Conservation (phyloP, 306 rosid species). For the Dalbergia oliveri region DNA sequence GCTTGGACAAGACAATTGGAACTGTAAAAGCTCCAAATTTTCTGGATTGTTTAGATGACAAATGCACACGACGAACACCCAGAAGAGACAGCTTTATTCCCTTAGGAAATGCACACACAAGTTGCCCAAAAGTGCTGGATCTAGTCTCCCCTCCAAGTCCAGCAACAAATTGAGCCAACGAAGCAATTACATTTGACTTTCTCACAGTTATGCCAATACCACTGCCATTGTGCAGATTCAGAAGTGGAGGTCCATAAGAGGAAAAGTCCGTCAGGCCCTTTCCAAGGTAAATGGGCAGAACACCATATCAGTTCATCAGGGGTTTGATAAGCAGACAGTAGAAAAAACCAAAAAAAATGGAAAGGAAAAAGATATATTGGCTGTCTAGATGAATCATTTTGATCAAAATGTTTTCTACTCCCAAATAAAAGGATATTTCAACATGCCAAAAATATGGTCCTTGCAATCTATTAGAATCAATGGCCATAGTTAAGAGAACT, state of each 20-base stretch:
- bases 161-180: conserved; percentile 79
- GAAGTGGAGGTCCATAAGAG: conserved; percentile 81
- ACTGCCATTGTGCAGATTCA: conserved; percentile 70
- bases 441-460: conserved; percentile 15
- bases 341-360: not conserved
- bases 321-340: not conserved
- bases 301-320: conserved; percentile 26
- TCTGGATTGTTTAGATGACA: conserved; percentile 47
- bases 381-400: conserved; percentile 6
- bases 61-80: conserved; percentile 67
- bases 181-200: conserved; percentile 75
- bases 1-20: conserved; percentile 55
- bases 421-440: not conserved
- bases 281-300: conserved; percentile 56
- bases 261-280: conserved; percentile 76
- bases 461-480: not conserved
- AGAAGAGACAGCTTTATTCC: conserved; percentile 78
- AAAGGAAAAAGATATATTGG: not conserved
- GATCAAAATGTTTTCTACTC: not conserved
- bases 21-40: conserved; percentile 61
- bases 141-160: conserved; percentile 58
- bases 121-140: conserved; percentile 77
- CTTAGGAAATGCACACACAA: conserved; percentile 68
- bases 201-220: conserved; percentile 79
- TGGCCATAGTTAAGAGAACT: not conserved